Evolutionary conservation across 305 asterid species (phyloP).

Genomic region (Solanum chacoense): DNA sequence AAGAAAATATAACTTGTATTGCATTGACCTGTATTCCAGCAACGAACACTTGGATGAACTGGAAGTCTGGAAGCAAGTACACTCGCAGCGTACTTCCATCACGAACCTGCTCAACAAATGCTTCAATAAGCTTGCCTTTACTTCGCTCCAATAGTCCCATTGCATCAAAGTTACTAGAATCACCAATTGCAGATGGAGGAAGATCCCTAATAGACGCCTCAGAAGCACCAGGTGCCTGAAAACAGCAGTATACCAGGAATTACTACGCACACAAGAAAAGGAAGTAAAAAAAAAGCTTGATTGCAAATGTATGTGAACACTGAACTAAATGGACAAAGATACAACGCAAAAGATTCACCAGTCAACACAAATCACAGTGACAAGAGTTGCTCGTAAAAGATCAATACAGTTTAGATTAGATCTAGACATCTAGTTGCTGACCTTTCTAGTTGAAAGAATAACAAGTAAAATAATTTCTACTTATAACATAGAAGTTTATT

Average conservation of each 20-base stretch:
- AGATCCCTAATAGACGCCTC: constrained; percentile 41
- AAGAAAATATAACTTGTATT: not conserved
- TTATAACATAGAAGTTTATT: not conserved
- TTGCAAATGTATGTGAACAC: not conserved
- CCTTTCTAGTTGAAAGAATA: not conserved
- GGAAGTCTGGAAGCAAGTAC: constrained; percentile 90
- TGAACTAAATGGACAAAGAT: not conserved
- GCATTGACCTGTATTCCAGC: constrained; percentile 88
- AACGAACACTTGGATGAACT: constrained; percentile 77
- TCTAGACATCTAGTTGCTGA: not conserved
- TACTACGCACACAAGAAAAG: not conserved
- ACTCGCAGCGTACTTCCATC: constrained; percentile 96
- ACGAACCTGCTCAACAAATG: constrained; percentile 87
- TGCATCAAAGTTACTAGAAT: constrained; percentile 72
- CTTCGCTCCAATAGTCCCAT: constrained; percentile 60
- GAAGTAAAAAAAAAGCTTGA: not conserved
- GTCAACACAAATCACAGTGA: not conserved
- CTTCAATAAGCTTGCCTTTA: constrained; percentile 88
- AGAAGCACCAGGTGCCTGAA: constrained; percentile 76
- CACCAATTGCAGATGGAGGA: constrained; percentile 67
- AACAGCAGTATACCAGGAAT: constrained; percentile 8
- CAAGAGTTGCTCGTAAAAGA: not conserved
- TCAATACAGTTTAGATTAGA: not conserved
- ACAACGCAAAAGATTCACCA: not conserved
- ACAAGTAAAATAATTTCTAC: not conserved